phyloP scores from a whole-genome alignment of 306 rosid genomes.

The Trifolium pratense region DNA sequence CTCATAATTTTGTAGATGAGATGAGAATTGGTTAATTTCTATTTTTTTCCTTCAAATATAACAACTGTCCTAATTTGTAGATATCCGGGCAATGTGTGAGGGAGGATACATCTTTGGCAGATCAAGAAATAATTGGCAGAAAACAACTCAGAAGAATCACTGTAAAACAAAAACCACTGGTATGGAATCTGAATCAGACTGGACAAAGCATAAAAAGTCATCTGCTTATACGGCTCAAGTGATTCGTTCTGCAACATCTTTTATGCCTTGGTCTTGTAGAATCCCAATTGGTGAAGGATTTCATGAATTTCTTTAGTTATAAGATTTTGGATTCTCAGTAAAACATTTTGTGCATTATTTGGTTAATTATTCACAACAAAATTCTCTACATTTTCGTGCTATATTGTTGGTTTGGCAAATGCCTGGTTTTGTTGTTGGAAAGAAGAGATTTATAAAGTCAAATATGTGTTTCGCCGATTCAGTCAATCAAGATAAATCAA shows the following conservation, averaged over 20 bases:
- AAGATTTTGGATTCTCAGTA: conserved; percentile 19
- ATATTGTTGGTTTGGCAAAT: conserved; percentile 46
- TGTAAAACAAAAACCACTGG: conserved; percentile 58
- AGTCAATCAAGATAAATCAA: conserved; percentile 52
- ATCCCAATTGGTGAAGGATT: conserved; percentile 84
- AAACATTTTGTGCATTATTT: conserved; percentile 34
- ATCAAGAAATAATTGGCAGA: conserved; percentile 47
- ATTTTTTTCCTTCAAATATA: conserved; percentile 35
- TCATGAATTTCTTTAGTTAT: conserved; percentile 69
- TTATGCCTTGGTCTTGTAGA: conserved; percentile 89
- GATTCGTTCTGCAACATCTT: conserved; percentile 75
- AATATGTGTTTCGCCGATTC: conserved; percentile 66
- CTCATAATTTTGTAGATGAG: conserved; percentile 21
- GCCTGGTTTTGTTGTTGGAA: conserved; percentile 71
- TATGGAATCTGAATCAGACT: conserved; percentile 86
- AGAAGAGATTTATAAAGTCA: conserved; percentile 62
- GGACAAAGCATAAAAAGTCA: conserved; percentile 73
- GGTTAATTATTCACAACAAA: conserved; percentile 46
- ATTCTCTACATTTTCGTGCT: conserved; percentile 35
- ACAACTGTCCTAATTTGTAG: conserved; percentile 44
- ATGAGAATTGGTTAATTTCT: conserved; percentile 16
- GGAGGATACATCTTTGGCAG: conserved; percentile 44
- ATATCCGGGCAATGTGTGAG: conserved; percentile 64
- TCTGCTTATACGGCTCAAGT: conserved; percentile 74
- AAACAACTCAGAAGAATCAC: conserved; percentile 39